A percentile compares a stretch with the other conserved stretches of the same genome.
Evolutionary conservation across 2,329 filamentous ascomycete species (phyloP).

Genomic region (Aaosphaeria pasadenensis): DNA sequence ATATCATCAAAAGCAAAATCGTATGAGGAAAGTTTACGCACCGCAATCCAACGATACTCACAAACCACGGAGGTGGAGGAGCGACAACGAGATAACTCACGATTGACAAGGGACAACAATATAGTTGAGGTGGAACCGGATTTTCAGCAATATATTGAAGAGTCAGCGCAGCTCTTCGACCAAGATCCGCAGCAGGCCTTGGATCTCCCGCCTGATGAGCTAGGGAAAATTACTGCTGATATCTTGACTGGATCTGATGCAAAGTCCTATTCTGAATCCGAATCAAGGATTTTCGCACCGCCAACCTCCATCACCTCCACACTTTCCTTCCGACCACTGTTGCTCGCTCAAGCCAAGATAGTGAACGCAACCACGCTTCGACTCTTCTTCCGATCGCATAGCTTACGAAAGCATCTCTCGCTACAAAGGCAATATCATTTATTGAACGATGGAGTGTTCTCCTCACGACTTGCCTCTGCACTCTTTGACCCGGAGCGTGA

Average conservation of each 20-base stretch:
- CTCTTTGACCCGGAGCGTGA: constrained; percentile 82
- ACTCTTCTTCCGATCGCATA: constrained; percentile 72
- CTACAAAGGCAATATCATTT: constrained; percentile 80
- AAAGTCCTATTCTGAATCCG: not conserved
- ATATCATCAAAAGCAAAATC: constrained; percentile 59
- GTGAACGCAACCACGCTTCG: constrained; percentile 75
- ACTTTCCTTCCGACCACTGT: constrained; percentile 72
- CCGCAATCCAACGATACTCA: constrained; percentile 26
- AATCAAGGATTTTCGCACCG: constrained; percentile 42
- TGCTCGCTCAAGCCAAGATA: constrained; percentile 70
- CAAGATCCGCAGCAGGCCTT: constrained; percentile 12
- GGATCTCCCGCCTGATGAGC: constrained; percentile 21
- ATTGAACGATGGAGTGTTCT: constrained; percentile 80
- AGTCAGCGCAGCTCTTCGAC: constrained; percentile 24
- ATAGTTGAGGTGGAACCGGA: constrained; percentile 3
- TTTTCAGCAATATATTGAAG: constrained; percentile 23
- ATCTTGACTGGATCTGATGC: constrained; percentile 9
- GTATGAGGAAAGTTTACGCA: constrained; percentile 47
- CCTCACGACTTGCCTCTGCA: constrained; percentile 73
- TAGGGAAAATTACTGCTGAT: constrained; percentile 19
- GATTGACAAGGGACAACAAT: not conserved
- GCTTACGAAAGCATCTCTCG: constrained; percentile 67
- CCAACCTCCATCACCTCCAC: constrained; percentile 58
- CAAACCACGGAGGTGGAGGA: constrained; percentile 1
- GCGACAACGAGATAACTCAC: not conserved